Evolutionary conservation across 2,329 filamentous ascomycete genomes (phyloP).

Genomic region (Verticillium tricorpus): DNA sequence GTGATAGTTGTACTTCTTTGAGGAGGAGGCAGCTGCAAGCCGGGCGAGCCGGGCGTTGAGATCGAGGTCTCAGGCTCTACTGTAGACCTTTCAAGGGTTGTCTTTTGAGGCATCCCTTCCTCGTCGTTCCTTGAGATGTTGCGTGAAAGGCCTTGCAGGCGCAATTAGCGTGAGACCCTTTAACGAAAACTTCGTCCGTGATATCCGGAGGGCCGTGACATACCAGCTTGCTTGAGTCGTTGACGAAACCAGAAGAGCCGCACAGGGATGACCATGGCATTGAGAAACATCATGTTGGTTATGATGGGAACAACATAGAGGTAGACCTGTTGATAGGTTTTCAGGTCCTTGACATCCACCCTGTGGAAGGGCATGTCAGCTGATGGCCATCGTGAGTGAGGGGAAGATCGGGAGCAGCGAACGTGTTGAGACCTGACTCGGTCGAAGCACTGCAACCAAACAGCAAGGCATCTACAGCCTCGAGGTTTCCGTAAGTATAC

Average conservation of each 20-base stretch:
- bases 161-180: neutral
- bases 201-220: neutral
- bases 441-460: slow-evolving; percentile 45
- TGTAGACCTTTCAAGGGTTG: neutral
- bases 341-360: slow-evolving; percentile 42
- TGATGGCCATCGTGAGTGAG: neutral
- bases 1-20: neutral
- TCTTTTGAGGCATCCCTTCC: neutral
- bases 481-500: slow-evolving; percentile 26
- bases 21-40: neutral
- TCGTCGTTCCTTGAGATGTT: neutral
- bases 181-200: too few species aligned
- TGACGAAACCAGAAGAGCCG: slow-evolving; percentile 41
- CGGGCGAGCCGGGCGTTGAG: too few species aligned
- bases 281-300: slow-evolving; percentile 44
- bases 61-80: too few species aligned
- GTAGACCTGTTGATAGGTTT: slow-evolving; percentile 46
- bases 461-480: slow-evolving; percentile 43
- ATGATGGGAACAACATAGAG: slow-evolving; percentile 46
- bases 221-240: slow-evolving; percentile 31
- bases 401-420: slow-evolving; percentile 10
- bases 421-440: slow-evolving; percentile 48
- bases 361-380: slow-evolving; percentile 20
- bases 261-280: slow-evolving; percentile 41
- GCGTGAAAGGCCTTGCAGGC: neutral